phyloP scores from a whole-genome alignment of 768 basidiomycete genomes.

The Mycena olivaceomarginata region DNA sequence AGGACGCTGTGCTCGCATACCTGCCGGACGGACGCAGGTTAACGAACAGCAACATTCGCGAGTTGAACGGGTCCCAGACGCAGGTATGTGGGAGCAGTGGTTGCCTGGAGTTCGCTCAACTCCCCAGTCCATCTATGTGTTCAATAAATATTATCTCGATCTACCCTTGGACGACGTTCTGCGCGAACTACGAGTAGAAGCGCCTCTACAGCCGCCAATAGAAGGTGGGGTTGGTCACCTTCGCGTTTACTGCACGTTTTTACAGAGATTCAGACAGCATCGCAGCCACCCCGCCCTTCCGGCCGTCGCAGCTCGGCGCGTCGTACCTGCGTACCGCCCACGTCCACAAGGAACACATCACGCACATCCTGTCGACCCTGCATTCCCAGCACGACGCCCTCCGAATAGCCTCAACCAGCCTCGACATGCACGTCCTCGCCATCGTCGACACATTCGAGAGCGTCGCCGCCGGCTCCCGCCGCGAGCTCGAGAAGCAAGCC shows the following conservation, averaged over 20 bases:
- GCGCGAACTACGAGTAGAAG: constrained; percentile 74
- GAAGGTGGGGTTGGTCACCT: constrained; percentile 69
- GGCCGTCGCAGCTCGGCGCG: constrained; percentile 78
- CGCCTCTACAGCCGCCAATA: constrained; percentile 80
- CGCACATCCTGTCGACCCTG: constrained; percentile 70
- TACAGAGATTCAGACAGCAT: constrained; percentile 67
- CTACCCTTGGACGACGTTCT: constrained; percentile 80
- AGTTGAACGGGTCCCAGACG: constrained; percentile 84
- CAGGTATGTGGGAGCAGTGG: constrained; percentile 69
- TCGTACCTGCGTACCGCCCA: constrained; percentile 81
- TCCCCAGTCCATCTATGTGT: constrained; percentile 82
- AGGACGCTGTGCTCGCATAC: constrained; percentile 84
- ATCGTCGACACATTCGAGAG: constrained; percentile 83
- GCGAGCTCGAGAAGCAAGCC: constrained; percentile 82
- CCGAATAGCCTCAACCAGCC: constrained; percentile 81
- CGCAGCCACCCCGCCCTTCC: constrained; percentile 83
- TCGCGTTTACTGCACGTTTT: constrained; percentile 2
- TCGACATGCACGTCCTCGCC: constrained; percentile 84
- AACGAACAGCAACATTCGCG: constrained; percentile 82
- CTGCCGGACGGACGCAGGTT: constrained; percentile 87
- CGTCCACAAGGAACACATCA: constrained; percentile 78
- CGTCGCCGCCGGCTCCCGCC: constrained; percentile 71
- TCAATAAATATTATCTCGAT: constrained; percentile 89
- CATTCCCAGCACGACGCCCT: constrained; percentile 82
- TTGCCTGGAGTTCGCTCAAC: constrained; percentile 1